Conservation (phyloP, 306 rosid species). For the Sindora glabra region DNA sequence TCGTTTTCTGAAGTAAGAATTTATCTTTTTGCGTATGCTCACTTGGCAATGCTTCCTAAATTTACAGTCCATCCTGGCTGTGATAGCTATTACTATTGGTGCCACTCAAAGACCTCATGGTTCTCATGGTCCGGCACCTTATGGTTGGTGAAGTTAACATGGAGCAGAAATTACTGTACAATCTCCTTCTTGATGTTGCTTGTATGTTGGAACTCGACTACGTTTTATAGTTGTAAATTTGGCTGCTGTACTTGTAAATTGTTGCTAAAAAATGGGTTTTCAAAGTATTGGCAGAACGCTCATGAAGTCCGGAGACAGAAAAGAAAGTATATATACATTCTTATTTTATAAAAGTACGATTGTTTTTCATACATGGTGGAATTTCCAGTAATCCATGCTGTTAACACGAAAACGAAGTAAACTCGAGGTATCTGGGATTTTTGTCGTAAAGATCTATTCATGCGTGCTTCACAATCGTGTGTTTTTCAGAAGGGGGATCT, state of each 20-base stretch:
- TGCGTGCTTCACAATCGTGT: too few relatives aligned
- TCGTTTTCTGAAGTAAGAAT: neutral
- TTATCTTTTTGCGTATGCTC: neutral
- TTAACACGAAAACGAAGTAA: too few relatives aligned
- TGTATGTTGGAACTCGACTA: neutral
- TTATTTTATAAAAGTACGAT: too few relatives aligned
- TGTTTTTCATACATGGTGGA: too few relatives aligned
- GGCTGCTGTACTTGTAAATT: neutral
- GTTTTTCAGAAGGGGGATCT: too few relatives aligned
- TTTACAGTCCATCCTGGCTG: constrained; percentile 52
- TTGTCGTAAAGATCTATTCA: too few relatives aligned
- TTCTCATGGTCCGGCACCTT: too few relatives aligned
- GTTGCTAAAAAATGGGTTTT: neutral
- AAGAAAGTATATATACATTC: neutral
- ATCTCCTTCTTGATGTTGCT: neutral
- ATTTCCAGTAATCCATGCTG: too few relatives aligned
- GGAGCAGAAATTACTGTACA: neutral
- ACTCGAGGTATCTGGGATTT: too few relatives aligned
- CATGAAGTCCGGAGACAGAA: neutral
- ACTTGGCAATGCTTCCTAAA: constrained; percentile 9
- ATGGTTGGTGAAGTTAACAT: constrained; percentile 25
- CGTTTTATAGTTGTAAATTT: neutral
- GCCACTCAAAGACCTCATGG: constrained; percentile 21
- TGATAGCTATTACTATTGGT: constrained; percentile 45
- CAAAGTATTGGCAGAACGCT: neutral